Evolutionary conservation across 768 basidiomycete species (phyloP).

Genomic region (Podaxis sp.): DNA sequence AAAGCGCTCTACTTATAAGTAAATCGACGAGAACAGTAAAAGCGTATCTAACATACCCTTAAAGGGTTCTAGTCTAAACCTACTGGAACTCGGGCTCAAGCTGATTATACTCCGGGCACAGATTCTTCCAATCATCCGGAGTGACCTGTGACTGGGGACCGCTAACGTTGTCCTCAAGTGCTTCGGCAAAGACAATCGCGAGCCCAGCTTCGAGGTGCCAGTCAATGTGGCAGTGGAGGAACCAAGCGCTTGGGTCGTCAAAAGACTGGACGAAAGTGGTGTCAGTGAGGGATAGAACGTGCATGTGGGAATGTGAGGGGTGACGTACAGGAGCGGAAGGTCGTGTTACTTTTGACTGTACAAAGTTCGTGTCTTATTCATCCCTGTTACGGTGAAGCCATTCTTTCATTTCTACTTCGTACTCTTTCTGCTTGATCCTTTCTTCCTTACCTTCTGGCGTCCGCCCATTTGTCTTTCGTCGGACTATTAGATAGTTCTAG

Average conservation of each 20-base stretch:
- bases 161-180: slow-evolving; percentile 25
- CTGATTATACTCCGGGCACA: slow-evolving; percentile 20
- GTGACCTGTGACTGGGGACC: slow-evolving; percentile 27
- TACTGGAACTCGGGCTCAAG: slow-evolving; percentile 21
- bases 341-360: slow-evolving; percentile 16
- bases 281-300: not conserved
- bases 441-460: too few species aligned
- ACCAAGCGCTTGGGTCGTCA: slow-evolving; percentile 24
- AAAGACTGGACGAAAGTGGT: not conserved
- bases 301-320: too few species aligned
- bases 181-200: slow-evolving; percentile 38
- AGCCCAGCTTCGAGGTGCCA: slow-evolving; percentile 41
- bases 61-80: not conserved
- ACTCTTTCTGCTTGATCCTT: too few species aligned
- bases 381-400: too few species aligned
- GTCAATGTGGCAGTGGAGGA: slow-evolving; percentile 25
- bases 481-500: too few species aligned
- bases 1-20: too few species aligned
- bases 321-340: slow-evolving; percentile 20
- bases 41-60: not conserved
- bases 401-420: too few species aligned
- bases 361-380: too few species aligned
- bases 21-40: too few species aligned
- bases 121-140: slow-evolving; percentile 22
- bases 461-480: too few species aligned